phyloP scores from a whole-genome alignment of 495 filamentous ascomycete species.

The Rusavskia elegans region DNA sequence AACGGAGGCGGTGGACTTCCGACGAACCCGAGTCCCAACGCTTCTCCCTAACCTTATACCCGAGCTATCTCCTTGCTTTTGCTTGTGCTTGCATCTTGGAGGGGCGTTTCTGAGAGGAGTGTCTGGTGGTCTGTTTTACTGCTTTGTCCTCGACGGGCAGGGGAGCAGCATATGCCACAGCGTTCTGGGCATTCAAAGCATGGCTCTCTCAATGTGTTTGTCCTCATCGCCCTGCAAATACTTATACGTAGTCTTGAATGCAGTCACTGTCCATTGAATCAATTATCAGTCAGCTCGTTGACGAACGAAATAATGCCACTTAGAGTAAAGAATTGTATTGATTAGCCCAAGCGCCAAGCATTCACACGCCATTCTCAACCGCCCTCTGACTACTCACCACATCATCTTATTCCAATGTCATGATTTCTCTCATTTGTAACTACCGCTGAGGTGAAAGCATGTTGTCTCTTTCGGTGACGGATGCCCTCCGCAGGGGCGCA shows the following conservation, averaged over 20 bases:
- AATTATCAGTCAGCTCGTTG: too few species aligned
- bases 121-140: neutral
- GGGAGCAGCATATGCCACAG: neutral
- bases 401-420: neutral
- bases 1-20: neutral
- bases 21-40: neutral
- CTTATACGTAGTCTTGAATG: too few species aligned
- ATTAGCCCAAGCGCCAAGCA: too few species aligned
- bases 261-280: too few species aligned
- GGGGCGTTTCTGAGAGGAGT: neutral
- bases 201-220: neutral
- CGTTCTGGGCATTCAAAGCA: neutral
- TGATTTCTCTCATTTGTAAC: neutral
- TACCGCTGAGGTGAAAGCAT: conserved; percentile 13
- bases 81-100: neutral
- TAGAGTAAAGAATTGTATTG: too few species aligned
- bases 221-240: too few species aligned
- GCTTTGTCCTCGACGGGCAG: neutral
- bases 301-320: too few species aligned
- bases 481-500: conserved; percentile 28
- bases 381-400: too few species aligned
- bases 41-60: neutral
- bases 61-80: neutral
- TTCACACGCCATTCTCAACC: too few species aligned
- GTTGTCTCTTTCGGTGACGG: conserved; percentile 34